A percentile compares a stretch with the other conserved stretches of the same genome.
phyloP scores from a whole-genome alignment of 345 rosid species.

The Sisymbrium irio region DNA sequence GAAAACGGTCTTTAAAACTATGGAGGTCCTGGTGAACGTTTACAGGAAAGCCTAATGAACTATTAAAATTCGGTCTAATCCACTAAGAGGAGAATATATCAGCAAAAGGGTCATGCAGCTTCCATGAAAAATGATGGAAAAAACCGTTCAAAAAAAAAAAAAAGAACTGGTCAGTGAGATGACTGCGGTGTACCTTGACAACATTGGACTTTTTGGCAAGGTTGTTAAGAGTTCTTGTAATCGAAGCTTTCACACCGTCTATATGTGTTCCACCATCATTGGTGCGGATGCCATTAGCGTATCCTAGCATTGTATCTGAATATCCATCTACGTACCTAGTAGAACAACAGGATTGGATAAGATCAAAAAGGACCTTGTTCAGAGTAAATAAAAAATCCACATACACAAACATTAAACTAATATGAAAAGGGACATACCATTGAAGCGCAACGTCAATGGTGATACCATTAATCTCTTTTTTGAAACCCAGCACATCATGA shows the following conservation, averaged over 20 bases:
- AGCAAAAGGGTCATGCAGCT: slow-evolving; percentile 41
- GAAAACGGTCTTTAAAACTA: not conserved
- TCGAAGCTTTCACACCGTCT: slow-evolving; percentile 85
- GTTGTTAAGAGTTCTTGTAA: slow-evolving; percentile 80
- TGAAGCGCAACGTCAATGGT: slow-evolving; percentile 74
- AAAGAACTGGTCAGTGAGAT: not conserved
- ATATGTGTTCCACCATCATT: slow-evolving; percentile 94
- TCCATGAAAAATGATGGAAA: slow-evolving; percentile 21
- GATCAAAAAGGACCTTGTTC: not conserved
- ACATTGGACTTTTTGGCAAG: slow-evolving; percentile 73
- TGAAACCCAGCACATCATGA: slow-evolving; percentile 74
- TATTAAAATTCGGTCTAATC: not conserved
- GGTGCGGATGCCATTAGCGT: slow-evolving; percentile 85
- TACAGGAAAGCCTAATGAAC: not conserved
- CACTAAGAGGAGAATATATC: not conserved
- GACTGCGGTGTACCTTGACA: slow-evolving; percentile 44
- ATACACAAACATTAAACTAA: not conserved
- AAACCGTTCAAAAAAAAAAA: not conserved
- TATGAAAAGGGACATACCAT: slow-evolving; percentile 51
- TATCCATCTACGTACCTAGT: slow-evolving; percentile 81
- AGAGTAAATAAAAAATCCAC: slow-evolving; percentile 10
- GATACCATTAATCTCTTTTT: slow-evolving; percentile 60
- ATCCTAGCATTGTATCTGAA: slow-evolving; percentile 82
- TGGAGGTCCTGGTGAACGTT: not conserved
- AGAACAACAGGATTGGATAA: slow-evolving; percentile 27